Percentiles rank a stretch among this genome's conserved stretches.
phyloP scores from a whole-genome alignment of 306 rosid genomes.

The Casuarina cunninghamiana region DNA sequence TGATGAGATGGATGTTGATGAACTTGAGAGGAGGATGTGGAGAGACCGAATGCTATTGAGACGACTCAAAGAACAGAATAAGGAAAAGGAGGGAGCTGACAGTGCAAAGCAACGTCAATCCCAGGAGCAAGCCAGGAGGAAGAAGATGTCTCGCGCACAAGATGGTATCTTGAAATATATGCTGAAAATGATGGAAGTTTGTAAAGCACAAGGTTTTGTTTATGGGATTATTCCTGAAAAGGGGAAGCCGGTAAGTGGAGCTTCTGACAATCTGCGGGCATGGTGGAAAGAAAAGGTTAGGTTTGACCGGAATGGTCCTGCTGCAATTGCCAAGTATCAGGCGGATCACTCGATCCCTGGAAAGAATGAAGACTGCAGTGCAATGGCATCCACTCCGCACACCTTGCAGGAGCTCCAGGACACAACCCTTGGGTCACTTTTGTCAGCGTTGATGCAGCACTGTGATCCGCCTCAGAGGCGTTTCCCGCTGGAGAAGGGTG shows the following conservation, averaged over 20 bases:
- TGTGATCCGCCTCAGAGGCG: constrained; percentile 72
- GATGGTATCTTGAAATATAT: constrained; percentile 63
- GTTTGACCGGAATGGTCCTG: constrained; percentile 64
- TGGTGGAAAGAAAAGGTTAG: constrained; percentile 85
- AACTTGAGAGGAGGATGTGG: constrained; percentile 65
- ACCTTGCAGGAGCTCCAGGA: constrained; percentile 58
- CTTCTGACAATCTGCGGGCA: constrained; percentile 75
- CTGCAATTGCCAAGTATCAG: constrained; percentile 58
- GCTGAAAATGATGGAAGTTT: constrained; percentile 79
- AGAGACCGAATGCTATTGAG: constrained; percentile 42
- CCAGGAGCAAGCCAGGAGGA: constrained; percentile 66
- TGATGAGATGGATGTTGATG: constrained; percentile 53
- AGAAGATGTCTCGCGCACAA: constrained; percentile 65
- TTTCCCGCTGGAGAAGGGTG: constrained; percentile 64
- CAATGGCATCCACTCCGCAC: constrained; percentile 36
- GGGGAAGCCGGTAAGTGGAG: constrained; percentile 65
- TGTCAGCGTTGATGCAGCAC: constrained; percentile 63
- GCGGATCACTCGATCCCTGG: constrained; percentile 45
- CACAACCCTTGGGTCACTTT: constrained; percentile 58
- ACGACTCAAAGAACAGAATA: constrained; percentile 49
- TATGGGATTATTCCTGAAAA: constrained; percentile 73
- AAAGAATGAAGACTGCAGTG: constrained; percentile 29
- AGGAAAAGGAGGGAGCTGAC: constrained; percentile 39
- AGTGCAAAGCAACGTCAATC: constrained; percentile 50
- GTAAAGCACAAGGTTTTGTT: constrained; percentile 65